These are phyloP conservation scores for Globisporangium orthogonon DNA, from an alignment of 352 stramenopile genomes.

Conservation along the genomic window DNA sequence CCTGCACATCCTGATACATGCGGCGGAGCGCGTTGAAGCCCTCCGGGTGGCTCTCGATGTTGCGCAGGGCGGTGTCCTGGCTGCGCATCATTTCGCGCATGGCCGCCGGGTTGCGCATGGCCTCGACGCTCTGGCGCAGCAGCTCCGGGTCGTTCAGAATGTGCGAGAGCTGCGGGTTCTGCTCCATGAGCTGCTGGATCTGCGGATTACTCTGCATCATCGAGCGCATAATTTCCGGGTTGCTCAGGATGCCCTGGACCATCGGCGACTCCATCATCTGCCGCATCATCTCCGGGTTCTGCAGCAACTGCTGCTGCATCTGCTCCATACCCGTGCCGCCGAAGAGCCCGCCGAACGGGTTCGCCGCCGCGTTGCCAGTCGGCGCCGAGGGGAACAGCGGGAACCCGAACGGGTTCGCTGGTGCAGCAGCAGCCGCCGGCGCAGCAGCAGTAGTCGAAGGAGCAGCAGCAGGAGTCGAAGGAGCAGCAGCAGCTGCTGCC, in stretches of 20 bases:
- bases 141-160: conserved; percentile 95
- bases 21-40: conserved; percentile 95
- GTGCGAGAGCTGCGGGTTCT: conserved; percentile 95
- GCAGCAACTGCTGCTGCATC: conserved; percentile 87
- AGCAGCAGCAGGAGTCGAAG: conserved; percentile 11
- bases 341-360: conserved; percentile 58
- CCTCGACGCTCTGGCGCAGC: conserved; percentile 93
- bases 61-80: conserved; percentile 95
- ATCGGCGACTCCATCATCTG: conserved; percentile 89
- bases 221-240: conserved; percentile 93
- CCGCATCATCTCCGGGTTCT: conserved; percentile 85
- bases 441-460: conserved; percentile 11
- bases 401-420: conserved; percentile 48
- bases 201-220: conserved; percentile 96
- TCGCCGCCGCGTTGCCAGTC: conserved; percentile 17
- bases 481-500: conserved; percentile 11
- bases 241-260: conserved; percentile 92
- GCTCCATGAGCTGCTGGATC: conserved; percentile 93
- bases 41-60: conserved; percentile 96
- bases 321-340: conserved; percentile 30
- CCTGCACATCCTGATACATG: conserved; percentile 94
- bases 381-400: conserved; percentile 32
- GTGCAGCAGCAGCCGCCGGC: conserved; percentile 2
- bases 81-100: conserved; percentile 97
- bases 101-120: conserved; percentile 94